Base-by-base conservation (phyloP, 495 filamentous ascomycete genomes). In the Aspergillus taichungensis region DNA sequence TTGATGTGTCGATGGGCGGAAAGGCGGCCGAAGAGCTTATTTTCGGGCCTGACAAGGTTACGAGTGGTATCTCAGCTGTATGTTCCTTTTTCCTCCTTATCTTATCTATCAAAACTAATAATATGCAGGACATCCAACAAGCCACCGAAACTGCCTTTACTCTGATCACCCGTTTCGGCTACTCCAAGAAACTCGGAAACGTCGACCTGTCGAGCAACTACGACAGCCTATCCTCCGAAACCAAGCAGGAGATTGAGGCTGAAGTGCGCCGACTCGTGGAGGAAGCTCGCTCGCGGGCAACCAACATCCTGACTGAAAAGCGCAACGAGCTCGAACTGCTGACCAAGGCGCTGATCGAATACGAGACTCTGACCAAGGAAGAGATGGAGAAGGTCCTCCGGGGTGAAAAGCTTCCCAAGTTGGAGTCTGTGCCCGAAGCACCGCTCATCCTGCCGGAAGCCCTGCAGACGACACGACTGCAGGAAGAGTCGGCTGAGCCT, bases 11-110 rank as follows among this genome's bases (percentile, higher is more conserved):
- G 33, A 83, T 97, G 74, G 92, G 91, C 41, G 92, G 94, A 43
- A 95, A 92, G 66, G 86, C 87, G 28, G 92, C 94, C 0, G 92
- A 98, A 60, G 88, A 97, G 67, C 72, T 98, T 39, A 78, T 95
- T 29, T 97, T 87, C 52, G 92, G 92, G 3, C 61, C 78, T 13
- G 88, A 95, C 37, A 80, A 87, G 46, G 91, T 96, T 29, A 89
- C 88, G 3, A 86, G 78, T 55, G 92, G 92, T 44, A 85, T 83
- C 42, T 80, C 83, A 48, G 62, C 68, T 34, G 85, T 90, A 81
- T 59, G 79, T 72, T 13, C 45, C 13, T 27, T 45, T 31, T 1
- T 39, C 31, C 48, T 34, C 13, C 9, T 35, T 34, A n/a, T 13
- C 24, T 33, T 14, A 30, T 4, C 12, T n/a, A 28, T 14, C 3